Base-by-base conservation (phyloP, 345 rosid genomes). In the Eucalyptus marginata region DNA sequence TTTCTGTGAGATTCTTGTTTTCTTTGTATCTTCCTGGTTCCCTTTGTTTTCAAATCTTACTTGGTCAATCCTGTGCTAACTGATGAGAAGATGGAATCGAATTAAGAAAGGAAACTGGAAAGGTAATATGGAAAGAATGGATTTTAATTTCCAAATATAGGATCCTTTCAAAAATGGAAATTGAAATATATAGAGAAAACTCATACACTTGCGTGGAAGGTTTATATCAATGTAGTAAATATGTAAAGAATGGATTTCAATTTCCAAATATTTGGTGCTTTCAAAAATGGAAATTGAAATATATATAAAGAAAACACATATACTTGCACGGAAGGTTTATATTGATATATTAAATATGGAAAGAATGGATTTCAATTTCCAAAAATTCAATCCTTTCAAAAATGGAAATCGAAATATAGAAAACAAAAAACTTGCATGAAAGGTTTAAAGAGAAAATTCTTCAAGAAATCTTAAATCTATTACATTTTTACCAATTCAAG, bases 401-500 rank as follows among this genome's bases (percentile, higher is more conserved):
- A 27, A 24, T 85, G 40, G 76, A 14, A 68, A 68, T 33, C 12
- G 3, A 33, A 17, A 68, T 17, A 33, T 33, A 56, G 62, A 56
- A 56, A 56, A 56, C 62, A 56, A 56, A 56, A 56, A 52, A 52
- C 56, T 52, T 52, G 4, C 56, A 52, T 18, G 24, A 52, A 52
- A 52, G 56, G 56, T 52, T 52, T 52, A 52, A 18, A 52, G 56
- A 52, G 56, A 52, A 52, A 52, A 52, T 52, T 52, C 4, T 52
- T 52, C 24, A 52, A 18, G 8, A 52, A 52, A 17, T 52, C 56
- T 52, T 52, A 52, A 52, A 52, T 52, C 56, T 7, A 18, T 52
- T 18, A 52, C 10, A 52, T 9, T 52, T 52, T 56, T 9, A 4
- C 27, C 29, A 56, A 56, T 56, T 56, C 12, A 24, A 0, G 5